Base-by-base conservation (phyloP, 768 basidiomycete species). In the Boletus barrowsii region DNA sequence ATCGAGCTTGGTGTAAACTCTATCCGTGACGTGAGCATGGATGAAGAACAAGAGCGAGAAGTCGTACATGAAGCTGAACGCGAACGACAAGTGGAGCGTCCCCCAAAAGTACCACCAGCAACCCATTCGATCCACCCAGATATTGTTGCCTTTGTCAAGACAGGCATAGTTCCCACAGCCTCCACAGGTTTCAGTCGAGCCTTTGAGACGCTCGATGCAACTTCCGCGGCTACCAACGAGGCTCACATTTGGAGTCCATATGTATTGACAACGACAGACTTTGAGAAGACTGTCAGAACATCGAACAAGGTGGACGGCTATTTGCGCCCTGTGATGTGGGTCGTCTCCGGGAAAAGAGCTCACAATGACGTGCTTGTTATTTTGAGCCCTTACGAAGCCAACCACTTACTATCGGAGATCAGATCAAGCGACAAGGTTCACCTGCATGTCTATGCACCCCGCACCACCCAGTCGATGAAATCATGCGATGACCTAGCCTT, bases 21-120 rank as follows among this genome's bases (percentile, higher is more conserved):
- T 4, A 39, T 55, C 0, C 59, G 57, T 1, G 60, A 66, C 36
- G 57, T 54, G 29, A 59, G 51, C 35, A 61, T 77, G 62, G 74
- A 74, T 29, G 78, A 81, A 57, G 80, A 81, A 54, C 79, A 81
- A 53, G 80, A 82, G 54, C 66, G 79, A 33, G 79, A 82, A 53
- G 65, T 81, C 7, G 57, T 60, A 2, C 76, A 76, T 22, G 79
- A 82, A 58, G 64, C 70, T 8, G 78, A 79, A 55, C 62, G 59
- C 14, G 78, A 81, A 55, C 63, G 61, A 8, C 67, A 79, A 51
- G 58, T 73, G 3, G 63, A 76, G 58, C 67, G 75, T 8, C 74
- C 76, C 6, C 59, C 68, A 1, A 63, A 40, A 22, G 64, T 68
- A 14, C 2, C 41, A 10, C 55, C 70, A 11, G 57, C 60, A 4